These are phyloP conservation scores for Desmodesmus armatus DNA, from an alignment of 139 green algal species.

Conservation along the genomic window DNA sequence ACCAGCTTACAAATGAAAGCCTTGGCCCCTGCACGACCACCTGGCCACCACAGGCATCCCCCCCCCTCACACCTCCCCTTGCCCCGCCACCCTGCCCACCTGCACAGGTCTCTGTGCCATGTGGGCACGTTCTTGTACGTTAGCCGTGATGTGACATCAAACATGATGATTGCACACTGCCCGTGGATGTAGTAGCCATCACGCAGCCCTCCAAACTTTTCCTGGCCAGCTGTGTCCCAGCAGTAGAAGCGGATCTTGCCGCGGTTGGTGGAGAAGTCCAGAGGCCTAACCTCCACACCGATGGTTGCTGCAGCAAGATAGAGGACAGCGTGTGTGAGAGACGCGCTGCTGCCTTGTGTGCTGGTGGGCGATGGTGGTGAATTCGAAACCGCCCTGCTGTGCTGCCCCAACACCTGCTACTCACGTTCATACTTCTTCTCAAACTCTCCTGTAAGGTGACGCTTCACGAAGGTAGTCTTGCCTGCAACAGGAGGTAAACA, in stretches of 20 bases:
- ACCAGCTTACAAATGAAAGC: too few relatives aligned
- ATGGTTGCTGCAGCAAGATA: slow-evolving; percentile 89
- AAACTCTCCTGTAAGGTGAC: slow-evolving; percentile 99
- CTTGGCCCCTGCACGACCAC: too few relatives aligned
- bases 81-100: slow-evolving; percentile 44
- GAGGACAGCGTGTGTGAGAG: slow-evolving; percentile 1
- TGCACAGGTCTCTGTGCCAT: slow-evolving; percentile 98
- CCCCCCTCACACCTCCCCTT: background rate
- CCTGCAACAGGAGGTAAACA: slow-evolving; percentile 63
- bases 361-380: background rate
- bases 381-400: background rate
- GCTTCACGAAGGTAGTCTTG: slow-evolving; percentile 99
- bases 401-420: slow-evolving; percentile 30
- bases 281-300: slow-evolving; percentile 98
- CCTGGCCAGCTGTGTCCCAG: slow-evolving; percentile 99
- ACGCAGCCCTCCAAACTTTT: slow-evolving; percentile 98
- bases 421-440: slow-evolving; percentile 99
- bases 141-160: slow-evolving; percentile 99
- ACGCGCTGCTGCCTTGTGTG: slow-evolving; percentile 18
- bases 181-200: slow-evolving; percentile 99
- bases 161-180: slow-evolving; percentile 99
- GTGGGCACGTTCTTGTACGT: slow-evolving; percentile 99
- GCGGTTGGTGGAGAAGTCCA: slow-evolving; percentile 99
- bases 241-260: slow-evolving; percentile 99
- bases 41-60: too few relatives aligned